Evolutionary conservation across 176 grass and related monocot species (phyloP).

Genomic region (Eleusine indica): DNA sequence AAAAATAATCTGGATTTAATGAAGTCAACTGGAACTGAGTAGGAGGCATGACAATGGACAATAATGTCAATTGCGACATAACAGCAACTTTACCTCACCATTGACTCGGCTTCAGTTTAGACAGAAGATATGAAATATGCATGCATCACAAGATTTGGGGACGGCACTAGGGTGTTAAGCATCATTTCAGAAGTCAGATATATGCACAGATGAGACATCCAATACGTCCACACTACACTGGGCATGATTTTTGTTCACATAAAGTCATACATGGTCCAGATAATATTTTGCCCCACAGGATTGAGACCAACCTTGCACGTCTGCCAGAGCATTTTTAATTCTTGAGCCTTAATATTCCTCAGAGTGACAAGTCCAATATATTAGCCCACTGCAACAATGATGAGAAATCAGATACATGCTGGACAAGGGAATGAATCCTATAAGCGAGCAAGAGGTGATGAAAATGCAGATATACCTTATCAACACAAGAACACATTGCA

Average conservation of each 20-base stretch:
- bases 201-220: slow-evolving; percentile 40
- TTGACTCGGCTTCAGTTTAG: slow-evolving; percentile 14
- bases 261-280: neutral
- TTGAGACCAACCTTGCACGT: neutral
- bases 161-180: neutral
- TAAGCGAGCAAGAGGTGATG: neutral
- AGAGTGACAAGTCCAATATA: slow-evolving; percentile 85
- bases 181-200: slow-evolving; percentile 39
- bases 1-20: neutral
- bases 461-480: slow-evolving; percentile 65
- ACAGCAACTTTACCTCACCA: neutral
- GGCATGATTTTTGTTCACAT: slow-evolving; percentile 29
- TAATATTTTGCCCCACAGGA: neutral
- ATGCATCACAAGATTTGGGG: neutral
- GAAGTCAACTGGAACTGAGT: slow-evolving; percentile 8
- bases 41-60: neutral
- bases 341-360: slow-evolving; percentile 61
- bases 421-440: neutral
- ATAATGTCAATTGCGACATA: neutral
- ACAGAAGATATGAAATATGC: neutral
- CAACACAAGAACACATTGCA: slow-evolving; percentile 85
- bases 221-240: neutral
- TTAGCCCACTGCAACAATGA: slow-evolving; percentile 67
- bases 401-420: neutral
- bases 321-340: neutral